Percentiles rank a stretch among this genome's conserved stretches.
Evolutionary conservation across 2,329 filamentous ascomycete species (phyloP).

Genomic region (Exophiala oligosperma): DNA sequence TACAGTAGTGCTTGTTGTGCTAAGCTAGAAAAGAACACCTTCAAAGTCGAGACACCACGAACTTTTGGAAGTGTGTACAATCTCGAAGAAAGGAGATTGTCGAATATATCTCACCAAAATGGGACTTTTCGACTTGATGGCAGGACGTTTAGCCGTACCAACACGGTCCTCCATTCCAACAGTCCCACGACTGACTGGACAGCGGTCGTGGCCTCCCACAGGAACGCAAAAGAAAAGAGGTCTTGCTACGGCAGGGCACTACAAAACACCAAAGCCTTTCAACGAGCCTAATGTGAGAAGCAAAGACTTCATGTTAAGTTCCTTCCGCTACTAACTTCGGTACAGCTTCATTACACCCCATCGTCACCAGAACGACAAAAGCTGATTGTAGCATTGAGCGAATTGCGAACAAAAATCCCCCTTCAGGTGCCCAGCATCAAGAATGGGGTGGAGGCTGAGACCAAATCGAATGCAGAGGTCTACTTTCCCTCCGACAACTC

Average conservation of each 20-base stretch:
- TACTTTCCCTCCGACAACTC: constrained; percentile 38
- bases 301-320: not conserved
- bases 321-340: not conserved
- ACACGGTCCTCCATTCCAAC: not conserved
- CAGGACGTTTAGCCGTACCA: too few species aligned
- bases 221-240: constrained; percentile 5
- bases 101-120: too few species aligned
- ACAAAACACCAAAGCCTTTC: constrained; percentile 23
- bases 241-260: constrained; percentile 18
- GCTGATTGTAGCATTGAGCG: constrained; percentile 34
- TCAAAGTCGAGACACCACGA: too few species aligned
- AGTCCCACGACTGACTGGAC: not conserved
- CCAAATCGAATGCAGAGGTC: constrained; percentile 4
- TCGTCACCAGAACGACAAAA: constrained; percentile 37
- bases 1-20: too few species aligned
- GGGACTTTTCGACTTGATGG: too few species aligned
- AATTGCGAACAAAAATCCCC: constrained; percentile 37
- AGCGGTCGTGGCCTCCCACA: too few species aligned
- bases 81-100: too few species aligned
- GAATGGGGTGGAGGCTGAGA: constrained; percentile 12
- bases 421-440: constrained; percentile 33
- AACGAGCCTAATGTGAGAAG: constrained; percentile 23
- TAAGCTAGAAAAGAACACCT: too few species aligned
- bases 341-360: constrained; percentile 29
- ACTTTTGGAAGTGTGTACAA: too few species aligned